These are phyloP conservation scores for Candida sojae DNA, from an alignment of 1,139 yeast species.

Conservation along the genomic window DNA sequence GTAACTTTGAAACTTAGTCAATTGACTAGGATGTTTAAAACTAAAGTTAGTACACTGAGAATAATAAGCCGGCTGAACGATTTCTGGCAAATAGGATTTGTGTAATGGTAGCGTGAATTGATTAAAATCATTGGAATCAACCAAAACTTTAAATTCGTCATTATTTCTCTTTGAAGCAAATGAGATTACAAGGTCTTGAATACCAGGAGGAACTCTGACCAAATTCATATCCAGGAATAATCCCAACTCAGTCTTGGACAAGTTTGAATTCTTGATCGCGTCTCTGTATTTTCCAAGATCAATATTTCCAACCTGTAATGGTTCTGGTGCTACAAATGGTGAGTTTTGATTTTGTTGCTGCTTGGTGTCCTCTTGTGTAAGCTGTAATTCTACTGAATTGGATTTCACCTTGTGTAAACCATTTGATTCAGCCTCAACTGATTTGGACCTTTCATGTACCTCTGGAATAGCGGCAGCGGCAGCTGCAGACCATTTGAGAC, in stretches of 20 bases:
- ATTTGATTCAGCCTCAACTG: conserved; percentile 7
- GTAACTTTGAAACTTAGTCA: conserved; percentile 37
- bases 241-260: conserved; percentile 33
- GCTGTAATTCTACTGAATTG: conserved; percentile 3
- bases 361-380: neutral
- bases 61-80: conserved; percentile 26
- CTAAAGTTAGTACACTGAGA: conserved; percentile 20
- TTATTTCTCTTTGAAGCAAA: conserved; percentile 44
- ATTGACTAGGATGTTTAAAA: conserved; percentile 40
- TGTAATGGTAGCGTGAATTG: conserved; percentile 33
- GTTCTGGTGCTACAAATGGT: neutral
- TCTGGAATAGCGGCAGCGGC: conserved; percentile 41
- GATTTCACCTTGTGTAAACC: conserved; percentile 7
- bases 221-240: conserved; percentile 44
- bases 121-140: conserved; percentile 26
- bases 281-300: conserved; percentile 15
- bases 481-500: conserved; percentile 70
- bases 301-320: conserved; percentile 8
- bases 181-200: conserved; percentile 63
- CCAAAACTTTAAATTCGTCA: conserved; percentile 26
- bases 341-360: conserved; percentile 1
- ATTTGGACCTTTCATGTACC: conserved; percentile 5
- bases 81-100: conserved; percentile 43
- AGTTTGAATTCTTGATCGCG: conserved; percentile 32
- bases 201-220: conserved; percentile 66